Percentiles rank a stretch among this genome's conserved stretches.
phyloP scores from a whole-genome alignment of 108 stramenopile genomes.

The Fragilariopsis cylindrus region DNA sequence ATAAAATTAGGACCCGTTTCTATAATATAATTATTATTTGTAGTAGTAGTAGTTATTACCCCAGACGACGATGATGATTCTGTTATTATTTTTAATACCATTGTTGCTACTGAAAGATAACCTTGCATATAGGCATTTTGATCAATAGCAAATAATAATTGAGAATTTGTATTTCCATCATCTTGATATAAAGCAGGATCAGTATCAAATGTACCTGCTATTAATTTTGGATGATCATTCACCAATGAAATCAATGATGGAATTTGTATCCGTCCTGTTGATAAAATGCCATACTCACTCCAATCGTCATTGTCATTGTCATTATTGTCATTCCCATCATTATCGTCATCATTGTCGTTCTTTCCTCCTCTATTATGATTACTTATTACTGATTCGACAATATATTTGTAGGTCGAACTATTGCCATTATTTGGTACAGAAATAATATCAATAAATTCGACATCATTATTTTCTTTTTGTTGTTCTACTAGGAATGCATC shows the following conservation, averaged over 20 bases:
- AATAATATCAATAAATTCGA: not conserved
- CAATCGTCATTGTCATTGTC: not conserved
- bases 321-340: too few species aligned
- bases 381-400: not conserved
- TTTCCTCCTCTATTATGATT: not conserved
- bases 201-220: slow-evolving; percentile 1
- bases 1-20: slow-evolving; percentile 10
- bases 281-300: not conserved
- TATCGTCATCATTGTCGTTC: too few species aligned
- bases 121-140: slow-evolving; percentile 17
- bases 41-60: not conserved
- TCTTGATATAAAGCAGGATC: not conserved
- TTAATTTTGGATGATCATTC: not conserved
- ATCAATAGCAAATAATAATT: slow-evolving; percentile 6
- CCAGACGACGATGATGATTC: too few species aligned
- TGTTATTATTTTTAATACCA: not conserved
- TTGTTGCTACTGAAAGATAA: slow-evolving; percentile 7
- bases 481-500: not conserved
- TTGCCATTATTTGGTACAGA: not conserved
- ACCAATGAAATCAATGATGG: not conserved
- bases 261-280: not conserved
- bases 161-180: not conserved
- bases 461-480: not conserved
- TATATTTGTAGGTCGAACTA: not conserved
- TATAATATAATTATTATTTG: not conserved